phyloP scores from a whole-genome alignment of 148 eudicot genomes.

The Silene latifolia region DNA sequence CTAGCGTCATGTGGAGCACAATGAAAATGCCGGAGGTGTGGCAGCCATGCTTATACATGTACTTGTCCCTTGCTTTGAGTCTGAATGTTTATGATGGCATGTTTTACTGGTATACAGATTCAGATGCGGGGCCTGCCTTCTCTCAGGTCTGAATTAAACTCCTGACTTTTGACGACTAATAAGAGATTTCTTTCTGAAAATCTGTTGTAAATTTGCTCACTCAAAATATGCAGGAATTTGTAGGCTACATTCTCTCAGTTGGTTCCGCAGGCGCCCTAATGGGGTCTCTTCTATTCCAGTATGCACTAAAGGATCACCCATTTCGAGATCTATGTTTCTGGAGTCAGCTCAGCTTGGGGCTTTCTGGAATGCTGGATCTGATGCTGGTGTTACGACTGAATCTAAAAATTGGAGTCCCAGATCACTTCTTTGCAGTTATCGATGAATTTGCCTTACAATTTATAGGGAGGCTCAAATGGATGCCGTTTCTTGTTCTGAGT shows the following conservation, averaged over 20 bases:
- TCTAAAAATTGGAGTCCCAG: conserved; percentile 68
- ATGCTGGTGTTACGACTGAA: conserved; percentile 60
- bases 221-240: conserved; percentile 56
- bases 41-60: conserved; percentile 93
- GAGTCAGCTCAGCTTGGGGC: conserved; percentile 64
- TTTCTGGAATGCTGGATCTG: conserved; percentile 85
- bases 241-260: conserved; percentile 69
- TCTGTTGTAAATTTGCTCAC: not conserved
- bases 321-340: conserved; percentile 79
- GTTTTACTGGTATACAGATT: conserved; percentile 93
- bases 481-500: conserved; percentile 88
- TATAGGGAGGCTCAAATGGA: conserved; percentile 79
- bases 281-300: conserved; percentile 72
- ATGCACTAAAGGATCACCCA: conserved; percentile 55
- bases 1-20: conserved; percentile 74
- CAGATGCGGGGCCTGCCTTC: conserved; percentile 66
- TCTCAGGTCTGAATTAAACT: conserved; percentile 50
- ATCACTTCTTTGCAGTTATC: conserved; percentile 61
- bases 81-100: conserved; percentile 71
- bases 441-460: conserved; percentile 63
- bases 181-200: not conserved
- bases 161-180: too few species aligned
- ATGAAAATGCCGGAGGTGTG: conserved; percentile 72
- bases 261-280: conserved; percentile 79
- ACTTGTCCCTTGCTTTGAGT: conserved; percentile 61